These are phyloP conservation scores for Lanmaoa pseudosensibilis DNA, from an alignment of 768 basidiomycete species.

Conservation along the genomic window DNA sequence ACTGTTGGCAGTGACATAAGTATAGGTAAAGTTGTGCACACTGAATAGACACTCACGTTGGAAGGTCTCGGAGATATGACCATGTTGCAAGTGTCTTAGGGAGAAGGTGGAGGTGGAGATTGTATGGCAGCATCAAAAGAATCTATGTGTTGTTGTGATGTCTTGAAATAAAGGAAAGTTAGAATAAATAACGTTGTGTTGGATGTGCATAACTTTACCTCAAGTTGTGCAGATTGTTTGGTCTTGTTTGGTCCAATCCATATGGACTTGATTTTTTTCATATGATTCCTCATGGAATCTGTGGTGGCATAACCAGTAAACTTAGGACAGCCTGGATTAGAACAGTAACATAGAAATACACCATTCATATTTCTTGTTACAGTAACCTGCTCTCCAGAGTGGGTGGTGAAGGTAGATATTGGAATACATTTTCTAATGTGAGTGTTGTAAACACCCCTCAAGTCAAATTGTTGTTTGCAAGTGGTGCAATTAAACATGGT, in stretches of 20 bases:
- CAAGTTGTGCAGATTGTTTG: neutral
- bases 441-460: neutral
- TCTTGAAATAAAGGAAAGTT: no score
- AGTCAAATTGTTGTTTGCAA: neutral
- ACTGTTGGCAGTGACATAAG: neutral
- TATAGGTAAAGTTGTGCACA: neutral
- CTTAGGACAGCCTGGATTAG: neutral
- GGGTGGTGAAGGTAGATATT: neutral
- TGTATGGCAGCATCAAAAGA: no score
- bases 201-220: neutral
- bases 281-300: neutral
- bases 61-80: neutral
- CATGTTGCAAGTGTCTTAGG: accelerated
- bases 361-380: neutral
- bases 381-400: neutral
- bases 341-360: neutral
- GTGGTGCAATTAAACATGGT: neutral
- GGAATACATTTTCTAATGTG: neutral
- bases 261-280: neutral
- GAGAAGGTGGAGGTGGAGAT: no score
- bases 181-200: no score
- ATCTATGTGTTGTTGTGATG: no score
- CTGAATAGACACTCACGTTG: neutral
- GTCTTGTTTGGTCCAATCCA: neutral
- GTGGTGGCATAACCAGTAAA: neutral